Conservation (phyloP, 202 grass and related monocot genomes). For the Dendrocalamus latiflorus region DNA sequence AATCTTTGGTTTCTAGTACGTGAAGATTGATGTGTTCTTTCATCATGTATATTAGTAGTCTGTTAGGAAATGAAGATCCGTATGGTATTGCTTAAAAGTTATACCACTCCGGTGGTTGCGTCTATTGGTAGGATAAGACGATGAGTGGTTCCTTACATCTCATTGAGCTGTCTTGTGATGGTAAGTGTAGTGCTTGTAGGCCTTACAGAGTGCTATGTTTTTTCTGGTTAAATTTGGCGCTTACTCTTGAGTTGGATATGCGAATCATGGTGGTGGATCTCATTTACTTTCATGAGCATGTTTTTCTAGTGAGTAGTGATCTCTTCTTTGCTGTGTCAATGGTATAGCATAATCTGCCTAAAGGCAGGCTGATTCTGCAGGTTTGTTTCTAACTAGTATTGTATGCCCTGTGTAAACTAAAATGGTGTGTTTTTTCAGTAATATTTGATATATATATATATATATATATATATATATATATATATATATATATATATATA, state of each 20-base stretch:
- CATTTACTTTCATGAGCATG: neutral
- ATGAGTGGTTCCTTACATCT: neutral
- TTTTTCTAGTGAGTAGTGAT: neutral
- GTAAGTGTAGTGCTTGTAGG: neutral
- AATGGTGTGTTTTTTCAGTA: neutral
- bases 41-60: neutral
- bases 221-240: neutral
- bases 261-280: neutral
- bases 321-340: neutral
- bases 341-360: neutral
- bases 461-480: too few species aligned
- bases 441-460: neutral
- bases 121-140: neutral
- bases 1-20: neutral
- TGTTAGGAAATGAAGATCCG: neutral
- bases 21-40: neutral
- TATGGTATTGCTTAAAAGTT: neutral
- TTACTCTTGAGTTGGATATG: neutral
- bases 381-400: neutral
- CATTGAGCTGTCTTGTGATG: neutral
- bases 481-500: neutral
- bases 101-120: neutral
- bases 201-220: neutral
- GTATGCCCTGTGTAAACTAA: neutral
- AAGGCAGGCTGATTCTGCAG: neutral